Base-by-base conservation (phyloP, 2,329 filamentous ascomycete genomes). In the Aureobasidium sp. region DNA sequence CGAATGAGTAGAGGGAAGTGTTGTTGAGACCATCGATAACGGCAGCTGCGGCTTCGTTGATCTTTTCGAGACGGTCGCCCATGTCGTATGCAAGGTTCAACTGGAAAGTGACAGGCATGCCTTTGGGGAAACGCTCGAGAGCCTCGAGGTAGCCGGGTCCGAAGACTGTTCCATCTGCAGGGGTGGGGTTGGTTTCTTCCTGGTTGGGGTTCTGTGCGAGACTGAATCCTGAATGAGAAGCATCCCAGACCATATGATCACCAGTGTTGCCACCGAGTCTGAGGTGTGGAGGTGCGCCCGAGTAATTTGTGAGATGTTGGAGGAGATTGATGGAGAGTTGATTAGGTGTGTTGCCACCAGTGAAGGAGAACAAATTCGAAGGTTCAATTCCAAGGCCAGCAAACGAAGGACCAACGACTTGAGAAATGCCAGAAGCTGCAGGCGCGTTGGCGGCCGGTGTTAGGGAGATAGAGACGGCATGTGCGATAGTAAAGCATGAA, bases 311-410 rank as follows among this genome's bases (percentile, higher is more conserved):
- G 44, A 82, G 73, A 68, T 80, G 81, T 64, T 76, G 71, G 15
- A 82, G 68, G 31, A 82, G 71, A 64, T 80, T 78, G n/a, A 79
- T 67, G 17, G 78, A 77, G 34, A 82, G 68, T 11, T 69, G 48
- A 66, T 82, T 82, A 20, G 76, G 65, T 6, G 70, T 62, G 22
- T 71, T 72, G 37, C 68, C 68, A 61, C 80, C 79, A 14, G 78
- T 80, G 68, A 79, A 82, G 56, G 79, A 79, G 70, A 78, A 81
- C 8, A 82, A 72, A 64, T 81, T 81, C 22, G 78, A 80, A 29
- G 79, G 76, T 71, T 82, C 80, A 64, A 82, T 81, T 48, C 80
- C 79, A 63, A 81, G 79, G 62, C 79, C 79, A 11, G 77, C 79
- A 66, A 77, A 81, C 1, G 77, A 77, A 9, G 76, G 74, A 66